Evolutionary conservation across 108 stramenopile genomes (phyloP).

Genomic region (Nitzschia sp.): DNA sequence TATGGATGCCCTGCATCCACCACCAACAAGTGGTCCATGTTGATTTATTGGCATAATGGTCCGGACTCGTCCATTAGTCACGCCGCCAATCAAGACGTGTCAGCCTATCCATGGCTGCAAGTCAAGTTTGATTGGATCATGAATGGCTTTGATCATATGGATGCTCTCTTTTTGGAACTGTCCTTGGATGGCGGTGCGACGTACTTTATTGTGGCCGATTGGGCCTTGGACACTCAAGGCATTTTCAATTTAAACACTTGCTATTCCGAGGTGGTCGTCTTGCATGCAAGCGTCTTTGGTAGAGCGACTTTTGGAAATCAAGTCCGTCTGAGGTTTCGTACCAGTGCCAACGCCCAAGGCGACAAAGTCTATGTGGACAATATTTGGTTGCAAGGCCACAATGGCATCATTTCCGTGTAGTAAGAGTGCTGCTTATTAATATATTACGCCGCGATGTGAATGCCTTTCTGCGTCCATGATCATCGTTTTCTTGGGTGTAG

Average conservation of each 20-base stretch:
- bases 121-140: background rate
- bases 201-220: background rate
- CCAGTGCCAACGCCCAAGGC: background rate
- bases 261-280: background rate
- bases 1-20: background rate
- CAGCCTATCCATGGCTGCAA: background rate
- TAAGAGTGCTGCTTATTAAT: too few species aligned
- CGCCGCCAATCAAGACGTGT: background rate
- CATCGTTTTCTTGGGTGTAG: too few species aligned
- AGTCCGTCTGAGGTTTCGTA: background rate
- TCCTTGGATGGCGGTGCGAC: background rate
- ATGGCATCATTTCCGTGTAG: too few species aligned
- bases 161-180: background rate
- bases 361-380: background rate
- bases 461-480: too few species aligned
- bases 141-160: background rate
- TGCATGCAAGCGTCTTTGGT: background rate
- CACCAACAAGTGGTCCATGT: background rate
- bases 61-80: background rate
- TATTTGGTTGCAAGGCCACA: background rate
- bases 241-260: background rate
- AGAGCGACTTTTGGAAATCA: background rate
- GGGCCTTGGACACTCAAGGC: background rate
- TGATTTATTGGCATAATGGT: background rate
- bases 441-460: too few species aligned